A percentile compares a stretch with the other conserved stretches of the same genome.
phyloP scores from a whole-genome alignment of 257 asterid species.

The Jacaranda copaia region DNA sequence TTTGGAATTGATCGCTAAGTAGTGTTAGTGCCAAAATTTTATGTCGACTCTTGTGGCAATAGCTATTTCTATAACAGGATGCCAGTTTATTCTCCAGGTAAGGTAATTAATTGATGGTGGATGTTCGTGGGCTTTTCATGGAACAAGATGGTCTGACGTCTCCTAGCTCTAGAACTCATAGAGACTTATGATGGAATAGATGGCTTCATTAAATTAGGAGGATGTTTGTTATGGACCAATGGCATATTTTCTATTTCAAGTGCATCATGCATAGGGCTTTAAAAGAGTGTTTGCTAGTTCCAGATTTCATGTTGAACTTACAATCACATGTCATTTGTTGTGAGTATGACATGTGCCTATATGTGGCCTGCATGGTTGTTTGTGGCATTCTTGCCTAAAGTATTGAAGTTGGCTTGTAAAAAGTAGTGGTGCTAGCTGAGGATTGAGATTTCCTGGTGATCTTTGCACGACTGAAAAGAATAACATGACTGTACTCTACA shows the following conservation, averaged over 20 bases:
- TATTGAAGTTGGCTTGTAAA: no score
- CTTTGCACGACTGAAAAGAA: no score
- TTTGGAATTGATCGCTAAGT: not conserved
- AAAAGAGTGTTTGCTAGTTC: not conserved
- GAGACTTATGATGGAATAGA: not conserved
- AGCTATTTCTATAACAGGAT: not conserved
- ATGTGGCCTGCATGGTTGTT: no score
- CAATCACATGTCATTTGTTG: no score
- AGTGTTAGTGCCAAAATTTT: not conserved
- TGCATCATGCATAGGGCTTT: not conserved
- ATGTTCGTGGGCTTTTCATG: conserved; percentile 9
- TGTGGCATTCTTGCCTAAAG: no score
- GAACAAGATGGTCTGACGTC: not conserved
- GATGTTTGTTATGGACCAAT: not conserved
- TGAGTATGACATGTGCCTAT: no score
- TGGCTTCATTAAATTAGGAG: no score
- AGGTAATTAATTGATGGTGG: conserved; percentile 6
- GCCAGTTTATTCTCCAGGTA: not conserved
- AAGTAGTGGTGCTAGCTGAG: no score
- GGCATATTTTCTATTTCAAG: not conserved
- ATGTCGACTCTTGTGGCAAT: not conserved
- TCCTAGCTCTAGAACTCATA: not conserved
- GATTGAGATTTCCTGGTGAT: no score
- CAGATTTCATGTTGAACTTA: not conserved
- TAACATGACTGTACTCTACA: no score